Base-by-base conservation (phyloP, 1,139 yeast species). In the Diutina pseudorugosa region DNA sequence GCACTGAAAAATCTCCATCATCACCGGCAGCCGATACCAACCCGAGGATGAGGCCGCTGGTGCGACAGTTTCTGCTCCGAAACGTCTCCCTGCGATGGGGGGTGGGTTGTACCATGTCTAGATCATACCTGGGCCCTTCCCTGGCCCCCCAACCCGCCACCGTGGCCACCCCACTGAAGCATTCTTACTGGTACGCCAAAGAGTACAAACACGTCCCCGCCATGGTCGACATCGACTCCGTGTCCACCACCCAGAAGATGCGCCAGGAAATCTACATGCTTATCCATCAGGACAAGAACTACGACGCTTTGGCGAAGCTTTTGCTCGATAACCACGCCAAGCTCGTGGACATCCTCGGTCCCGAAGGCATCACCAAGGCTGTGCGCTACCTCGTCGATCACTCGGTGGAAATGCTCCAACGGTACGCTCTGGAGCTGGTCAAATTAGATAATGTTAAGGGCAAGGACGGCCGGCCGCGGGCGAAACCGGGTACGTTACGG, bases 261-360 rank as follows among this genome's bases (percentile, higher is more conserved):
- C 36, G 49, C 21, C 41, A 45, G 21, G 40, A 45, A n/a, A 45
- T 45, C 19, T 16, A 45, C n/a, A 19, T 33, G 36, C 49, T 45
- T 16, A 18, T 45, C 11, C 27, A 27, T 8, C 49, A 27, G 21
- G 40, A 45, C 11, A 45, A 27, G n/a, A n/a, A 45, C 27, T 45
- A 45, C 19, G 40, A 27, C n/a, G 30, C 36, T 11, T 7, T 45
- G 23, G 20, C 21, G n/a, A n/a, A n/a, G 14, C 40, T 45, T 16
- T 25, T 45, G 14, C 19, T 45, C 11, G 19, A 27, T 8, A 25
- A 27, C 3, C 21, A n/a, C 40, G 6, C 23, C 49, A 27, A 45
- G 12, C 27, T 45, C 14, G n/a, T 16, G 20, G 12, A 19, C 5
- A 16, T 45, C 16, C 27, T 45, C 36, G 49, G 49, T 16, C 20